A percentile compares a stretch with the other conserved stretches of the same genome.
Evolutionary conservation across 1,139 yeast species (phyloP).

Genomic region (Saccharomyces uvarum): DNA sequence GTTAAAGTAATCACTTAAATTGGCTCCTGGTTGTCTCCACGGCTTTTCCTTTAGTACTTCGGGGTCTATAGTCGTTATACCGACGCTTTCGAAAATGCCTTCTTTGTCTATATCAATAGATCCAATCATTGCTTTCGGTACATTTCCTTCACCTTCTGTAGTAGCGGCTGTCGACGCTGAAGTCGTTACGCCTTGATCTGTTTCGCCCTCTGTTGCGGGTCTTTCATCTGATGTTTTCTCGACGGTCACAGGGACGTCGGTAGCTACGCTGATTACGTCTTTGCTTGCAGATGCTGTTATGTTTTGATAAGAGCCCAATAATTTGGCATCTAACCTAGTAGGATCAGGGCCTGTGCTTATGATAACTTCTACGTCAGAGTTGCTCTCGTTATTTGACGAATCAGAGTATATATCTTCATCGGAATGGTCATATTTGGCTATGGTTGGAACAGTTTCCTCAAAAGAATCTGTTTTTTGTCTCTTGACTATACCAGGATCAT

Average conservation of each 20-base stretch:
- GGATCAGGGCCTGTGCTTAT: constrained; percentile 43
- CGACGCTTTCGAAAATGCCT: constrained; percentile 75
- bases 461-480: neutral
- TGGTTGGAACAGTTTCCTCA: constrained; percentile 13
- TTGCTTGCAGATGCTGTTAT: constrained; percentile 26
- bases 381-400: constrained; percentile 41
- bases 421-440: constrained; percentile 5
- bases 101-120: constrained; percentile 59
- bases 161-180: constrained; percentile 31
- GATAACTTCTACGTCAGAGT: constrained; percentile 58
- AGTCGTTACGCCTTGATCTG: constrained; percentile 27
- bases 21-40: constrained; percentile 97
- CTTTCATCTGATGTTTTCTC: constrained; percentile 19
- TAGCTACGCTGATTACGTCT: constrained; percentile 5
- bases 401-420: constrained; percentile 14
- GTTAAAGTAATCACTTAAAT: constrained; percentile 86
- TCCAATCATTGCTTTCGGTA: constrained; percentile 24
- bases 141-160: constrained; percentile 11
- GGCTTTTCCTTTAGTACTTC: constrained; percentile 88
- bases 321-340: constrained; percentile 28
- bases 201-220: constrained; percentile 24
- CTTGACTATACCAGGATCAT: constrained; percentile 13
- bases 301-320: constrained; percentile 29
- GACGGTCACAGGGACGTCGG: constrained; percentile 4
- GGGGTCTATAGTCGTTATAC: constrained; percentile 74